phyloP scores from a whole-genome alignment of 2,329 filamentous ascomycete genomes.

The Cladorrhinum sp. region DNA sequence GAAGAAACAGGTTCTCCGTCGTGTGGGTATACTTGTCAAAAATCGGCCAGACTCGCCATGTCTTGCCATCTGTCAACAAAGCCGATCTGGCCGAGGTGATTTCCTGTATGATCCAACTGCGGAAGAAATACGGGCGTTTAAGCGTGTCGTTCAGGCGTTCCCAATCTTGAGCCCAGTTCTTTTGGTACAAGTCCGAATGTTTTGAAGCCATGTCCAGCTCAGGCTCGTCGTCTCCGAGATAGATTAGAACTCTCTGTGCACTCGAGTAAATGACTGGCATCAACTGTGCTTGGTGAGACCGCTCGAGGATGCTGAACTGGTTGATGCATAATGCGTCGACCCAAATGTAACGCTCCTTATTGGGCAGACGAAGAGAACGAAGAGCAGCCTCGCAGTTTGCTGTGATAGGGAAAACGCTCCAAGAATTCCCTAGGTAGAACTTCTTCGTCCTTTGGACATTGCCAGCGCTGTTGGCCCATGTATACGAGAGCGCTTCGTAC shows the following conservation, averaged over 20 bases:
- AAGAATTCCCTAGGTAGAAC: conserved; percentile 17
- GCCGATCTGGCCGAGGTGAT: conserved; percentile 17
- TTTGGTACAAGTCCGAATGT: neutral
- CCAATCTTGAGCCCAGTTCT: conserved; percentile 10
- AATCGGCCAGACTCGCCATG: conserved; percentile 18
- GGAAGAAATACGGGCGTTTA: conserved; percentile 18
- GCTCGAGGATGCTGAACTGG: conserved; percentile 10
- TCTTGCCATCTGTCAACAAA: conserved; percentile 11
- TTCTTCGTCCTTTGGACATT: conserved; percentile 14
- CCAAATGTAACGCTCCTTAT: conserved; percentile 15
- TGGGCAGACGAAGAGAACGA: conserved; percentile 13
- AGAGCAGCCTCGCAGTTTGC: conserved; percentile 19
- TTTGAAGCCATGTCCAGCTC: conserved; percentile 1
- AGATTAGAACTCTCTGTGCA: conserved; percentile 16
- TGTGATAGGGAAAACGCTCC: conserved; percentile 18
- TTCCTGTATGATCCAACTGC: conserved; percentile 22
- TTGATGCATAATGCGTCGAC: conserved; percentile 19
- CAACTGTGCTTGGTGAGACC: conserved; percentile 16
- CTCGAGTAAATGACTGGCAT: conserved; percentile 21
- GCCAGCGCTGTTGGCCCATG: conserved; percentile 17
- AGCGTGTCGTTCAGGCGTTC: conserved; percentile 10
- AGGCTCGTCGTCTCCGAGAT: conserved; percentile 14
- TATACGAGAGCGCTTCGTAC: conserved; percentile 20
- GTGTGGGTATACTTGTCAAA: conserved; percentile 1
- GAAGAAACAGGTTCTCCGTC: conserved; percentile 8